These are phyloP conservation scores for Tetrastigma voinierianum DNA, from an alignment of 164 flowering plant species.

Conservation along the genomic window DNA sequence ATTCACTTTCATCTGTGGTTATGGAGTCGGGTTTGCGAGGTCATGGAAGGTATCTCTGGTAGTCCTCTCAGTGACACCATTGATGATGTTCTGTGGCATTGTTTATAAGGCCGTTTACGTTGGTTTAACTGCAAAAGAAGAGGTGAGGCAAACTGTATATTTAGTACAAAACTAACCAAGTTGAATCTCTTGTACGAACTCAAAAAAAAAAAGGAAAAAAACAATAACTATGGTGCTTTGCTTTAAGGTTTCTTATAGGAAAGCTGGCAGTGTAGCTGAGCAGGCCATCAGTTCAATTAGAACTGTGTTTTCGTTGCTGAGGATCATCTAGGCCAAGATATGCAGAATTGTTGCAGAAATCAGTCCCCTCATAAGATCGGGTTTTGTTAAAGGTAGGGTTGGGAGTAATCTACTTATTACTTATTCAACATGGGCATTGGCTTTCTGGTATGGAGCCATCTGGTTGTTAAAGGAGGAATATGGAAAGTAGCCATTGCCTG, in stretches of 20 bases:
- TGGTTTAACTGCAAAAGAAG: constrained; percentile 74
- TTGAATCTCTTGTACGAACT: too few relatives aligned
- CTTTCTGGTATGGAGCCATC: constrained; percentile 76
- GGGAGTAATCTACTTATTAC: constrained; percentile 72
- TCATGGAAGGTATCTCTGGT: constrained; percentile 76
- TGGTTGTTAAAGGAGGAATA: constrained; percentile 51
- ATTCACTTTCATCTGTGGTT: constrained; percentile 70
- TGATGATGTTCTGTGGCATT: constrained; percentile 73
- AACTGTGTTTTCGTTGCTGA: constrained; percentile 74
- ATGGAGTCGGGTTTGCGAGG: constrained; percentile 55
- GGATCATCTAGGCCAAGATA: constrained; percentile 52
- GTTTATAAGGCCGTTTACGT: constrained; percentile 77
- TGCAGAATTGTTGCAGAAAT: constrained; percentile 30
- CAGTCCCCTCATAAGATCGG: constrained; percentile 57
- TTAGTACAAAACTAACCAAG: neutral
- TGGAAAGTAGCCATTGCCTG: constrained; percentile 80
- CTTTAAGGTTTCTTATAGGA: constrained; percentile 51
- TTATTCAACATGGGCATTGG: constrained; percentile 80
- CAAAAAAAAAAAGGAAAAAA: too few relatives aligned
- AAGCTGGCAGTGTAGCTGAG: constrained; percentile 65
- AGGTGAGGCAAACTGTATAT: constrained; percentile 30
- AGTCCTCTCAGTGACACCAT: constrained; percentile 65
- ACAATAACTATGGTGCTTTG: neutral
- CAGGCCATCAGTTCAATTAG: constrained; percentile 69
- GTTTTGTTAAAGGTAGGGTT: constrained; percentile 78